These are phyloP conservation scores for Penicillium glabrum DNA, from an alignment of 2,329 filamentous ascomycete species.

Conservation along the genomic window DNA sequence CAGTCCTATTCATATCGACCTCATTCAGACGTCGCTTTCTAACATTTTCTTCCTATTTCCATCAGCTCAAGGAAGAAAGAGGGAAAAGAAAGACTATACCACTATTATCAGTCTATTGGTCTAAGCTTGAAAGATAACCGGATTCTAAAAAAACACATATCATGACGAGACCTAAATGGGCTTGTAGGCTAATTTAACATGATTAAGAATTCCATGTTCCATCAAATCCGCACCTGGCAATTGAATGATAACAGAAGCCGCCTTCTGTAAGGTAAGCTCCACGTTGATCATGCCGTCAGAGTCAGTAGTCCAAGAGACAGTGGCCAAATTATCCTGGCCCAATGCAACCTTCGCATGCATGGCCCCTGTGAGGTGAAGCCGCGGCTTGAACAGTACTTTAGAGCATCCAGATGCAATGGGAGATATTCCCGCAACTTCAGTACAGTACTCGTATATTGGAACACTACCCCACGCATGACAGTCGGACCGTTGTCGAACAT, in stretches of 20 bases:
- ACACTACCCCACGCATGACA: constrained; percentile 48
- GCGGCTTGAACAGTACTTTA: constrained; percentile 21
- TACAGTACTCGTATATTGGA: constrained; percentile 44
- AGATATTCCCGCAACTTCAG: constrained; percentile 33
- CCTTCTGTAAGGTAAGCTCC: constrained; percentile 16
- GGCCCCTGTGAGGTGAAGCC: constrained; percentile 10
- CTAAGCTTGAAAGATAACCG: neutral
- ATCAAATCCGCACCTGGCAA: constrained; percentile 12
- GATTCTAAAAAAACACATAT: neutral
- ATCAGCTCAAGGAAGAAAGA: too few relatives aligned
- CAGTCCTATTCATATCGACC: too few relatives aligned
- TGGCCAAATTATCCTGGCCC: constrained; percentile 23
- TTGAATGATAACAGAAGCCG: constrained; percentile 17
- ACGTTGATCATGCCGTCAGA: constrained; percentile 9
- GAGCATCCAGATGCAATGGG: constrained; percentile 13
- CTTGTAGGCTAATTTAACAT: neutral
- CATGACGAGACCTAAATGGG: neutral
- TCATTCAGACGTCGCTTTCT: too few relatives aligned
- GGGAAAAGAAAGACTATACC: too few relatives aligned
- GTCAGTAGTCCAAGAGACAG: constrained; percentile 14
- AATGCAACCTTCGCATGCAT: constrained; percentile 22
- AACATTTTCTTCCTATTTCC: too few relatives aligned
- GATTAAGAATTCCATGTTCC: constrained; percentile 18
- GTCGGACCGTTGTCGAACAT: constrained; percentile 44
- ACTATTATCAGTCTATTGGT: neutral